These are phyloP conservation scores for Solanum sejunctum DNA, from an alignment of 257 asterid species.

Conservation along the genomic window DNA sequence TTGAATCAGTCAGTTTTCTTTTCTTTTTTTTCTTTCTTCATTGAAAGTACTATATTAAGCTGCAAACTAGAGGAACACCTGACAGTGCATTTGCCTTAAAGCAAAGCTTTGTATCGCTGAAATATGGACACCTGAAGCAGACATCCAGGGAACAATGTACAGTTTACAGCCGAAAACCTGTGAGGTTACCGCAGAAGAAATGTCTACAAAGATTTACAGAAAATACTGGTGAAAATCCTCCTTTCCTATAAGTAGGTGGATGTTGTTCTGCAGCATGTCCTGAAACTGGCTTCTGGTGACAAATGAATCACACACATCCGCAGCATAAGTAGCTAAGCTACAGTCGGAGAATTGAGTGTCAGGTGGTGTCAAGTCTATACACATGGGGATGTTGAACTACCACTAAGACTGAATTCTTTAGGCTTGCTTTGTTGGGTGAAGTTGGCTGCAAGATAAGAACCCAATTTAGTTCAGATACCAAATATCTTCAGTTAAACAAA, in stretches of 20 bases:
- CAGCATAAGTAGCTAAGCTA: not conserved
- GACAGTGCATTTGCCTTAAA: not conserved
- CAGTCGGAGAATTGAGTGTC: slow-evolving; percentile 1
- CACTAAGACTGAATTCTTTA: slow-evolving; percentile 45
- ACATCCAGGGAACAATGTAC: not conserved
- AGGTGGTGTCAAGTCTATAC: slow-evolving; percentile 7
- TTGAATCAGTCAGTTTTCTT: not conserved
- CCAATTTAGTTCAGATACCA: not conserved
- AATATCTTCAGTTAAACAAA: not conserved
- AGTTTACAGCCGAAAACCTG: not conserved
- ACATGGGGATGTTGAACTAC: slow-evolving; percentile 67
- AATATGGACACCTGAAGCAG: not conserved
- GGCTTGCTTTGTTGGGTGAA: slow-evolving; percentile 24
- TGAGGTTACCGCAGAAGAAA: not conserved
- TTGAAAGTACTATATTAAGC: not conserved
- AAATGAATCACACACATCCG: not conserved
- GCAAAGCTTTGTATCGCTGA: not conserved
- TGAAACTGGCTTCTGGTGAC: not conserved
- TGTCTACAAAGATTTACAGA: not conserved
- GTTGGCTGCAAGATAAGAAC: slow-evolving; percentile 43
- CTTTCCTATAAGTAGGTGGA: not conserved
- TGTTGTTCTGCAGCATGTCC: not conserved
- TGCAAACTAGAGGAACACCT: not conserved
- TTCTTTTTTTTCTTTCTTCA: not conserved
- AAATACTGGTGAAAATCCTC: not conserved